Conservation (phyloP, 2,329 filamentous ascomycete genomes). For the Aspergillus bombycis region DNA sequence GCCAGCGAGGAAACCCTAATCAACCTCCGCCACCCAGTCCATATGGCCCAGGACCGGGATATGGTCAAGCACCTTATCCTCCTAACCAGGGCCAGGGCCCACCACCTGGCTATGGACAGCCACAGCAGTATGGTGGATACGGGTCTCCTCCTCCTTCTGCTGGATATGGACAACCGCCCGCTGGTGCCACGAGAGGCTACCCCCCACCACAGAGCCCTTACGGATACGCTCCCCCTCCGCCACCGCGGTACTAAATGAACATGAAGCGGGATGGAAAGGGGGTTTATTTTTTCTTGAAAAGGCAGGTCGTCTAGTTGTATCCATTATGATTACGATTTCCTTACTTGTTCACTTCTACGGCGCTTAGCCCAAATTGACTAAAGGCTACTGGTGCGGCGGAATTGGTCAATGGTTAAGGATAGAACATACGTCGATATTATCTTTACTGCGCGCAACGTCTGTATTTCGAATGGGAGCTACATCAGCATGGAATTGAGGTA, state of each 20-base stretch:
- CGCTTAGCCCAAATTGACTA: conserved; percentile 2
- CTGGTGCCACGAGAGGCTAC: conserved; percentile 12
- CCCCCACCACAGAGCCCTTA: conserved; percentile 23
- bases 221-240: conserved; percentile 25
- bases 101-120: conserved; percentile 26
- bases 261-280: neutral
- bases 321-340: neutral
- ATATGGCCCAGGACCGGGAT: conserved; percentile 13
- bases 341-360: neutral
- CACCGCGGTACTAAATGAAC: conserved; percentile 30
- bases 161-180: conserved; percentile 19
- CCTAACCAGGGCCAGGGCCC: conserved; percentile 13
- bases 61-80: conserved; percentile 18
- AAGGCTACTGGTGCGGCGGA: neutral
- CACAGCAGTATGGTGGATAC: conserved; percentile 29
- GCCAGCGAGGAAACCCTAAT: conserved; percentile 26
- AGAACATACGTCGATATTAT: neutral
- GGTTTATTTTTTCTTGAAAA: neutral
- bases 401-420: conserved; percentile 4
- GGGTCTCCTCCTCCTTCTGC: conserved; percentile 21
- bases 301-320: neutral
- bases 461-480: neutral
- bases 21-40: conserved; percentile 12
- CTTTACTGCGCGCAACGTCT: neutral
- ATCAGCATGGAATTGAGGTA: neutral